phyloP scores from a whole-genome alignment of 257 asterid genomes.

The Solanum neorickii region DNA sequence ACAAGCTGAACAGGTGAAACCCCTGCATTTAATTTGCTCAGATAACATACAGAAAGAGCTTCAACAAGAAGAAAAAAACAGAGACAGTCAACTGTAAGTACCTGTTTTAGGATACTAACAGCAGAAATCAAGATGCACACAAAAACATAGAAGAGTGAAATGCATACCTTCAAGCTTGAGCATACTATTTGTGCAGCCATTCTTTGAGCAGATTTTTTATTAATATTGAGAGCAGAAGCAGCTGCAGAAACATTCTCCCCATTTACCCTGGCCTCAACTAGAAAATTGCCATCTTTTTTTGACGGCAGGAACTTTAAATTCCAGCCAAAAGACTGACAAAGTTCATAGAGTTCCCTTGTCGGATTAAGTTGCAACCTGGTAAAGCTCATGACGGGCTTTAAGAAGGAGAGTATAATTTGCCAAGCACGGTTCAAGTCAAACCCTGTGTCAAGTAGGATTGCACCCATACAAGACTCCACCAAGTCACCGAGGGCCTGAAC shows the following conservation, averaged over 20 bases:
- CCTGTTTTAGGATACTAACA: not conserved
- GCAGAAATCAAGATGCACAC: not conserved
- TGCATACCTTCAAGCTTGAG: slow-evolving; percentile 50
- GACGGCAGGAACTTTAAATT: slow-evolving; percentile 24
- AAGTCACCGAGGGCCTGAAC: slow-evolving; percentile 91
- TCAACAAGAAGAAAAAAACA: not conserved
- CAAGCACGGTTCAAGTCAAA: slow-evolving; percentile 61
- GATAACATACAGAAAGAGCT: not conserved
- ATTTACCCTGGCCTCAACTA: slow-evolving; percentile 42
- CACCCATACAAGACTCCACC: slow-evolving; percentile 92
- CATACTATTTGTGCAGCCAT: slow-evolving; percentile 40
- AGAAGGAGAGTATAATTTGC: slow-evolving; percentile 51
- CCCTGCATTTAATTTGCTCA: not conserved
- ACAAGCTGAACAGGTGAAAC: not conserved
- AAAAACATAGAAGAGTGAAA: not conserved
- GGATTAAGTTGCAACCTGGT: slow-evolving; percentile 62
- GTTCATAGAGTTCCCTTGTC: slow-evolving; percentile 60
- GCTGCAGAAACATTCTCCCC: slow-evolving; percentile 19
- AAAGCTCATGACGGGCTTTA: slow-evolving; percentile 53
- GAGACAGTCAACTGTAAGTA: not conserved
- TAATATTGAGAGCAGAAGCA: slow-evolving; percentile 34
- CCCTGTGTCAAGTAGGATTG: slow-evolving; percentile 74
- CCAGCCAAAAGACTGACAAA: slow-evolving; percentile 64
- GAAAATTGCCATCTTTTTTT: slow-evolving; percentile 35
- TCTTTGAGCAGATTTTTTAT: slow-evolving; percentile 48